Percentiles rank a stretch among this genome's conserved stretches.
Conservation (phyloP, 164 flowering plant species). For the Brasenia schreberi region DNA sequence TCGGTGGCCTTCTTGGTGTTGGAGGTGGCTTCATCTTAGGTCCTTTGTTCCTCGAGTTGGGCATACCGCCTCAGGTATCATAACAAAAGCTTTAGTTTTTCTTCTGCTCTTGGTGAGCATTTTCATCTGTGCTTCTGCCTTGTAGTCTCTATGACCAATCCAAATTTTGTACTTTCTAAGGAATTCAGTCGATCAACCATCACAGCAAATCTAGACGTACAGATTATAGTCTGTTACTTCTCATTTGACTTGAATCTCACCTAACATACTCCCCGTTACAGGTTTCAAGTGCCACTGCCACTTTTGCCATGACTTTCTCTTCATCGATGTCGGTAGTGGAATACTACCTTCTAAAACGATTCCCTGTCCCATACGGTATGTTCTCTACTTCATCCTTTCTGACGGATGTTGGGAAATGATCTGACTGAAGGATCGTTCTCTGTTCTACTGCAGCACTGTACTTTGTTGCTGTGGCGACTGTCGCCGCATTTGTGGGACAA, state of each 20-base stretch:
- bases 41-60: slow-evolving; percentile 87
- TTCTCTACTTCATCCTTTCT: background rate
- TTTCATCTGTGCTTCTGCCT: background rate
- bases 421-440: background rate
- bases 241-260: background rate
- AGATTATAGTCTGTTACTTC: background rate
- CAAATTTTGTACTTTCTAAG: no score
- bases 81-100: background rate
- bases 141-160: no score
- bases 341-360: slow-evolving; percentile 84
- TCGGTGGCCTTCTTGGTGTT: slow-evolving; percentile 89
- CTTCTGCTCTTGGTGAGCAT: background rate
- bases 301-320: slow-evolving; percentile 97
- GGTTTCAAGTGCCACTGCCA: slow-evolving; percentile 98
- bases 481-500: slow-evolving; percentile 91
- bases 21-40: slow-evolving; percentile 96
- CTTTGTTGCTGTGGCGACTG: slow-evolving; percentile 60
- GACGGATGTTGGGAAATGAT: background rate
- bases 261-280: slow-evolving; percentile 16
- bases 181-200: no score
- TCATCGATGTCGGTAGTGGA: slow-evolving; percentile 97
- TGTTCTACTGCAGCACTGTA: slow-evolving; percentile 46
- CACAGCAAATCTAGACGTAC: no score
- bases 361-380: slow-evolving; percentile 89
- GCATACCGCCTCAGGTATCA: slow-evolving; percentile 83